Evolutionary conservation across 2,329 filamentous ascomycete genomes (phyloP), one percentile per base, ranked within the genome.

Genomic region (Ascochyta viciae-villosae): DNA sequence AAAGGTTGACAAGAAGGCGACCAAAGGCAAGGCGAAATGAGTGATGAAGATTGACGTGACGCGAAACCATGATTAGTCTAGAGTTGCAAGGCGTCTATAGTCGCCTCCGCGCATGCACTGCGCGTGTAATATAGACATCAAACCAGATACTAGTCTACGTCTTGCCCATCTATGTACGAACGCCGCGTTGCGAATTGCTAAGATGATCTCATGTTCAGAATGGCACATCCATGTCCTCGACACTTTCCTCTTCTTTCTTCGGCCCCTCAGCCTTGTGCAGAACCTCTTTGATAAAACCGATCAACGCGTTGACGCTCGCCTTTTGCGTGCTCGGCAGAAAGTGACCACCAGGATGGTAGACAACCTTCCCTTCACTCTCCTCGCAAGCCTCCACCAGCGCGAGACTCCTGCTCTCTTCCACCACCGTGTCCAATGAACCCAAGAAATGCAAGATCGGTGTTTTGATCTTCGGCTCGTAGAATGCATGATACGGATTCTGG

Each of bases 261-360:
- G 65, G 54, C n/a, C 59, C 65, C 35, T 76, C 73, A 4, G 65
- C 62, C 29, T 68, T 74, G 45, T 80, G 78, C 61, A 85, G 61
- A 42, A 77, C 75, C 60, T 83, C 82, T 65, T 79, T 81, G 43
- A 95, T 86, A 71, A 93, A 96, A 0, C 83, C 86, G 4, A 89
- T 87, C 62, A 96, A 77, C 29, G 89, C 89, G 80, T 89, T 88
- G 19, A 89, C 86, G 84, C 89, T 95, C 64, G 92, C 89, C 78
- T 89, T 91, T 64, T 88, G 86, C 57, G 92, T 80, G 49, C 76
- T 87, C 0, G 94, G 94, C 68, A 97, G 85, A 70, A 96, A 92
- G 74, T 98, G 94, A 0, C 93, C 93, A 7, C 94, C 94, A 1
- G 94, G 93, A 76, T 96, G 92, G 66, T 89, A 86, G 48, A 89